Conservation (phyloP, 2,329 filamentous ascomycete genomes). For the Ambrosiella cleistominuta region DNA sequence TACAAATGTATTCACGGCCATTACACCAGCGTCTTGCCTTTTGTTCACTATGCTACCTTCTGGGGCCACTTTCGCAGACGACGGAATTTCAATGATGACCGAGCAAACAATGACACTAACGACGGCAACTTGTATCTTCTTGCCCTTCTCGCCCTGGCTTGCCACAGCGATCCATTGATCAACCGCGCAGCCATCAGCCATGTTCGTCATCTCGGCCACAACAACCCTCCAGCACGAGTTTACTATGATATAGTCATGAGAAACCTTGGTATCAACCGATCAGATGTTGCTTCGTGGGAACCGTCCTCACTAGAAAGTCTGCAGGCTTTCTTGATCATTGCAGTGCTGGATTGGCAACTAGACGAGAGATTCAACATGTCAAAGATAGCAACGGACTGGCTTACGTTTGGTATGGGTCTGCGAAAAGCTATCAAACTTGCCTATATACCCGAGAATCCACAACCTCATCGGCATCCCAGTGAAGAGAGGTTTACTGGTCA, state of each 20-base stretch:
- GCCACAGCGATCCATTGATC: background rate
- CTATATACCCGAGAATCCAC: background rate
- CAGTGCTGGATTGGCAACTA: slow-evolving; percentile 5
- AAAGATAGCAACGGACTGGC: background rate
- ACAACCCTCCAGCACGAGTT: background rate
- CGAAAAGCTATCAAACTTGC: background rate
- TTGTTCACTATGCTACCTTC: background rate
- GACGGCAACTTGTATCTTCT: slow-evolving; percentile 1
- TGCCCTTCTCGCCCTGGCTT: slow-evolving; percentile 1
- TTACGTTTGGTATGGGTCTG: background rate
- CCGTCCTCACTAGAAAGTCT: background rate
- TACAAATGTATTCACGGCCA: background rate
- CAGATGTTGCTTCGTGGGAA: background rate
- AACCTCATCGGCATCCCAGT: background rate
- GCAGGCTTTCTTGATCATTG: slow-evolving; percentile 6
- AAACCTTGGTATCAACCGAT: background rate
- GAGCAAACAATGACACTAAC: background rate
- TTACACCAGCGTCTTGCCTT: background rate
- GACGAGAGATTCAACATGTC: background rate
- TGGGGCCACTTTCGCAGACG: background rate
- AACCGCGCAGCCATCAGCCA: background rate
- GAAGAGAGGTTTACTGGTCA: background rate
- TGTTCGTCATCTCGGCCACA: background rate
- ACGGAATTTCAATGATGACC: background rate
- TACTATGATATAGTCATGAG: background rate